Percentiles rank a stretch among this genome's conserved stretches.
phyloP scores from a whole-genome alignment of 2,329 filamentous ascomycete genomes.

The Neofusicoccum sp. region DNA sequence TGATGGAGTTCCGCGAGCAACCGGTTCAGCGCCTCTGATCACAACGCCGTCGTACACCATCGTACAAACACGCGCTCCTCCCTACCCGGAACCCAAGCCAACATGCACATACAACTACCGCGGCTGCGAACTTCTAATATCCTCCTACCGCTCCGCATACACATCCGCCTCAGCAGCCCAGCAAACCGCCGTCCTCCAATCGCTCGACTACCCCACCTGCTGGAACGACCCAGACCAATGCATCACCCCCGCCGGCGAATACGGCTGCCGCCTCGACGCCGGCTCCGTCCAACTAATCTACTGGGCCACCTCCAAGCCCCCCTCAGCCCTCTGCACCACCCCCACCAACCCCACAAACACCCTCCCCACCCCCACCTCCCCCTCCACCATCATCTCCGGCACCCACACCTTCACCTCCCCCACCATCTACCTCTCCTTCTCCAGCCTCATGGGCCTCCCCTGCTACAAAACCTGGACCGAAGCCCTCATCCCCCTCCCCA shows the following conservation, averaged over 20 bases:
- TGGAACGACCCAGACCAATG: not conserved
- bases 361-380: not conserved
- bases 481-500: not conserved
- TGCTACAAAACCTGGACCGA: not conserved
- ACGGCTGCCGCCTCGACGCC: not conserved
- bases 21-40: not conserved
- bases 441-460: not conserved
- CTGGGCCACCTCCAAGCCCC: not conserved
- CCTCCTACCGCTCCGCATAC: not conserved
- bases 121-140: not conserved
- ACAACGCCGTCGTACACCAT: not conserved
- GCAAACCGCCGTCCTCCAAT: not conserved
- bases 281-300: not conserved
- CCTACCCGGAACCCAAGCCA: not conserved
- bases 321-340: slow-evolving; percentile 1
- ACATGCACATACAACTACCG: slow-evolving; percentile 7
- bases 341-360: not conserved
- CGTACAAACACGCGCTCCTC: not conserved
- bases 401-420: not conserved
- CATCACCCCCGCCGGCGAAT: not conserved
- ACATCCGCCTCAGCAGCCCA: not conserved
- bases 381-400: not conserved
- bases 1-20: not conserved
- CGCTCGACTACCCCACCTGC: not conserved
- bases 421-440: not conserved